Percentiles rank a stretch among this genome's conserved stretches.
These are phyloP conservation scores for Torulaspora microellipsoides DNA, from an alignment of 805 yeast genomes.

Conservation along the genomic window DNA sequence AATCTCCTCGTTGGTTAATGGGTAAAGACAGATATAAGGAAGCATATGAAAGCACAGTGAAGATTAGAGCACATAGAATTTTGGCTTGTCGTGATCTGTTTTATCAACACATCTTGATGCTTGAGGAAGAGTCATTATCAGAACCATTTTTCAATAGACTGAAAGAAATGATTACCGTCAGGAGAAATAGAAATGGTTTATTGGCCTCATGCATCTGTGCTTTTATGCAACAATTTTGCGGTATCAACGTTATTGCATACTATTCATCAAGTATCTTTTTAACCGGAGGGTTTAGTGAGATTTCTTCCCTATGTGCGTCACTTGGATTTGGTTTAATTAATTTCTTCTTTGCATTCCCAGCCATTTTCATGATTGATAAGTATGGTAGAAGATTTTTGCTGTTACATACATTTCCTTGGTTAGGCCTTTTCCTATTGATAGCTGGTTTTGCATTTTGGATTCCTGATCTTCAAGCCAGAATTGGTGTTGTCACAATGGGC, in stretches of 20 bases:
- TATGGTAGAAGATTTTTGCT: constrained; percentile 67
- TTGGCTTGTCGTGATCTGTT: constrained; percentile 69
- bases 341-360: constrained; percentile 78
- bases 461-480: constrained; percentile 48
- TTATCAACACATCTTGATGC: constrained; percentile 59
- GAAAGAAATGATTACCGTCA: constrained; percentile 57
- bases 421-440: constrained; percentile 54
- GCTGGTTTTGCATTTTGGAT: constrained; percentile 74
- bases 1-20: constrained; percentile 74
- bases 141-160: constrained; percentile 45
- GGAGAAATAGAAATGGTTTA: constrained; percentile 82
- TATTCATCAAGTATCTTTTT: constrained; percentile 74
- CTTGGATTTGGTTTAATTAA: constrained; percentile 84
- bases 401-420: constrained; percentile 56
- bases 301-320: constrained; percentile 68
- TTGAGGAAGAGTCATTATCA: constrained; percentile 54
- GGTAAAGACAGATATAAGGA: constrained; percentile 60
- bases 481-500: constrained; percentile 67
- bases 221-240: constrained; percentile 91
- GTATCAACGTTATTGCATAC: constrained; percentile 83
- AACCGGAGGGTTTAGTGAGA: constrained; percentile 58
- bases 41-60: constrained; percentile 48
- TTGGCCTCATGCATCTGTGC: constrained; percentile 76
- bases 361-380: constrained; percentile 71
- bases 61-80: constrained; percentile 47